Evolutionary conservation across 2,329 filamentous ascomycete species (phyloP), one percentile per base, ranked within the genome.

Genomic region (Talaromyces pinophilus): DNA sequence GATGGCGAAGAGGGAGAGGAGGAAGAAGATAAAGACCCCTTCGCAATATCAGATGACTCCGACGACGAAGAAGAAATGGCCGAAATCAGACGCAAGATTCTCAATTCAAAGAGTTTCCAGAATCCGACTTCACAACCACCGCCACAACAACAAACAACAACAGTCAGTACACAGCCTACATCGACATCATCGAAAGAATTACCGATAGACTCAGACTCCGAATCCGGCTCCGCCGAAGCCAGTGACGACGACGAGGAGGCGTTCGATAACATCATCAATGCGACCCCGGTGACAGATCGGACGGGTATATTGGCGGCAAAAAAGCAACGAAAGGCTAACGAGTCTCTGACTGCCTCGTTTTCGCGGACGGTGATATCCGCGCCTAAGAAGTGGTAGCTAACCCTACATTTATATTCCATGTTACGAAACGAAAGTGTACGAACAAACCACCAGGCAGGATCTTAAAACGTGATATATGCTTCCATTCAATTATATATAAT

Each of bases 51-150:
- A 10, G 90, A 93, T 64, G 90, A 92, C 71, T 88, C 87, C 38
- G 92, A 91, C 65, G 90, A 97, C 66, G 92, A 96, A 72, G 91
- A 91, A 62, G 89, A 93, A 75, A 98, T 98, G 93, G 93, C 92
- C 42, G 93, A 96, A 74, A 89, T 99, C 62, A 87, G 95, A 59
- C 88, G 90, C 64, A 92, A 92, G 72, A 92, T 98, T n/a, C 85
- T 99, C 1, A 91, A 90, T 6, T 97, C 94, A 6, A 97, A 94
- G 75, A 88, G 93, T 0, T 99, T 99, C 73, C 82, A 90, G 50
- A 91, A 91, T 70, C 76, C 78, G 17, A 71, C 73, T 19, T 68
- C 71, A 28, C 80, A 84, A 10, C 68, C 80, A 69, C 28, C 64
- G 5, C 35, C 42, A 6, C 89, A 88, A 70, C 84, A 13, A 13